phyloP scores from a whole-genome alignment of 768 basidiomycete species.

The Lentinula lateritia region DNA sequence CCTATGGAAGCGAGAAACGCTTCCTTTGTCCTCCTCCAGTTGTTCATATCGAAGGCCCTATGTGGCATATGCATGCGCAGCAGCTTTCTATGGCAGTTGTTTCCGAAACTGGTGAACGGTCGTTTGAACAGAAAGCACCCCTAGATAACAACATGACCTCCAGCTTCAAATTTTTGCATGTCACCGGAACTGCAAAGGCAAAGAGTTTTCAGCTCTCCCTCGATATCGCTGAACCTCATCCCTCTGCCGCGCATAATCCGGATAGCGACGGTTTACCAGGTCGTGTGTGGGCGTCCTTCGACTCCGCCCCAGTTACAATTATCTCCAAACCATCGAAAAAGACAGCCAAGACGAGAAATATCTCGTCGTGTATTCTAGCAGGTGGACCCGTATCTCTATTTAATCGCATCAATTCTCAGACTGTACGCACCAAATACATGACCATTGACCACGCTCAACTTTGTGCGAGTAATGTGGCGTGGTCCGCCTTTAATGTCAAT shows the following conservation, averaged over 20 bases:
- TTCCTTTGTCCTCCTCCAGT: slow-evolving; percentile 92
- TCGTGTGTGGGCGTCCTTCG: slow-evolving; percentile 86
- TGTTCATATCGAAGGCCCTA: slow-evolving; percentile 87
- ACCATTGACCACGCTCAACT: slow-evolving; percentile 80
- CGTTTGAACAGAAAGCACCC: slow-evolving; percentile 79
- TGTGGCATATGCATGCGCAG: slow-evolving; percentile 77
- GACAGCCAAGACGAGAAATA: slow-evolving; percentile 92
- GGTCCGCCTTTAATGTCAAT: slow-evolving; percentile 94
- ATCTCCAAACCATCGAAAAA: slow-evolving; percentile 98
- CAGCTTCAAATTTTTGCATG: slow-evolving; percentile 89
- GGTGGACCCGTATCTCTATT: slow-evolving; percentile 89
- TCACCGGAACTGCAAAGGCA: slow-evolving; percentile 82
- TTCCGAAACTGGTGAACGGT: slow-evolving; percentile 76
- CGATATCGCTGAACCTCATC: slow-evolving; percentile 75
- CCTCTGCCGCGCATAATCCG: slow-evolving; percentile 35
- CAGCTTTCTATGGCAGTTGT: slow-evolving; percentile 84
- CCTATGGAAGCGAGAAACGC: slow-evolving; percentile 92
- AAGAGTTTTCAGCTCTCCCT: slow-evolving; percentile 86
- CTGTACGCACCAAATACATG: slow-evolving; percentile 97
- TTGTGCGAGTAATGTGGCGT: slow-evolving; percentile 85
- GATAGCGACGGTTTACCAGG: slow-evolving; percentile 48
- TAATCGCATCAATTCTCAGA: slow-evolving; percentile 95
- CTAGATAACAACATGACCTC: slow-evolving; percentile 81
- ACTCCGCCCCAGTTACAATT: slow-evolving; percentile 88
- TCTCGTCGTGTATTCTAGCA: slow-evolving; percentile 84